phyloP scores from a whole-genome alignment of 2,329 filamentous ascomycete genomes.

The Nemania sp. region DNA sequence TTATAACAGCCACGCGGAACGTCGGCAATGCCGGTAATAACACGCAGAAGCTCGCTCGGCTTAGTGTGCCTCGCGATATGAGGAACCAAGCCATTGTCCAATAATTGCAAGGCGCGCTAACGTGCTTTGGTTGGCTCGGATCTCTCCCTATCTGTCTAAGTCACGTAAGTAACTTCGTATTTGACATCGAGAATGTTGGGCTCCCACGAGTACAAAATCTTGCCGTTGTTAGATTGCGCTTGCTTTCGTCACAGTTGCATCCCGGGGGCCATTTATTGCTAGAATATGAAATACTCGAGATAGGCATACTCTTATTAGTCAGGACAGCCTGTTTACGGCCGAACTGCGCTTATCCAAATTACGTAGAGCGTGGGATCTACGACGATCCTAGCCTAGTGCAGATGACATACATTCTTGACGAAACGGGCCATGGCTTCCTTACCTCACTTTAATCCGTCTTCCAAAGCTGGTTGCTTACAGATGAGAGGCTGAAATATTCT shows the following conservation, averaged over 20 bases:
- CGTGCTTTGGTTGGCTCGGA: no score
- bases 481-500: slow-evolving; percentile 1
- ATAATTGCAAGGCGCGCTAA: no score
- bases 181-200: no score
- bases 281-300: slow-evolving; percentile 1
- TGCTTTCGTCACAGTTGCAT: no score
- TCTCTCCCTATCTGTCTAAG: no score
- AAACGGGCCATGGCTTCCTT: slow-evolving; percentile 15
- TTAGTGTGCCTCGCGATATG: no score
- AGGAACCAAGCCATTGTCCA: no score
- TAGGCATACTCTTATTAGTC: slow-evolving; percentile 9
- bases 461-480: slow-evolving; percentile 14
- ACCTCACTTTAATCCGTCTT: neutral
- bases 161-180: no score
- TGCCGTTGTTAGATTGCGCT: no score
- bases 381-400: slow-evolving; percentile 21
- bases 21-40: slow-evolving; percentile 4
- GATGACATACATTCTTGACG: slow-evolving; percentile 7
- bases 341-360: slow-evolving; percentile 20
- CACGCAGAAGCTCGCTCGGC: neutral
- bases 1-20: no score
- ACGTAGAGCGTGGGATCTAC: slow-evolving; percentile 10
- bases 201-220: no score
- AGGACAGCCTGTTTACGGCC: neutral
- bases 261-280: no score